Conservation (phyloP, 176 grass and related monocot genomes). For the Coix lacrymajobi region DNA sequence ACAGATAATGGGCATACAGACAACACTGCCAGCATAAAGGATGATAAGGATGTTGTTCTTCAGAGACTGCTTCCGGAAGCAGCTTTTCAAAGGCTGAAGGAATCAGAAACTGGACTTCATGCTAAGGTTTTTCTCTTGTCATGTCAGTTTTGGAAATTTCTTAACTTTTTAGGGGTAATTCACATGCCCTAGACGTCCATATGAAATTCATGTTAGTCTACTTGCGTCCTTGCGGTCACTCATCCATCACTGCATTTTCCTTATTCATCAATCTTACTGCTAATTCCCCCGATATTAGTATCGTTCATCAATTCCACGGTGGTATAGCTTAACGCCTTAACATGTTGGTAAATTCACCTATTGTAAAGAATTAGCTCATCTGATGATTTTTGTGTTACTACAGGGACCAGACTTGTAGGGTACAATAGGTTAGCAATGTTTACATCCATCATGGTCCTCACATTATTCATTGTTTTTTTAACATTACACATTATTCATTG, state of each 20-base stretch:
- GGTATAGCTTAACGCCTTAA: background rate
- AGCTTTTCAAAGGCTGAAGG: conserved; percentile 69
- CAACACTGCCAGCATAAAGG: conserved; percentile 35
- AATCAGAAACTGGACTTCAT: conserved; percentile 93
- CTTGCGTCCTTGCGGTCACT: background rate
- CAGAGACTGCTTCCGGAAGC: conserved; percentile 68
- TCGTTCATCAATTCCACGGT: background rate
- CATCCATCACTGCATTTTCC: background rate
- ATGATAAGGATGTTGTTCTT: conserved; percentile 57
- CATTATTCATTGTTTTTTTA: conserved; percentile 18
- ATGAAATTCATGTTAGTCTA: background rate
- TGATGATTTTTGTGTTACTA: conserved; percentile 10
- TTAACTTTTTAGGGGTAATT: background rate
- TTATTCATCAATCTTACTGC: conserved; percentile 9
- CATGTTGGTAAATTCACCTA: background rate
- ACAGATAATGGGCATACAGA: conserved; percentile 32
- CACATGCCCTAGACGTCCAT: background rate
- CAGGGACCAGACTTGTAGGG: background rate
- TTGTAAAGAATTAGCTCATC: background rate
- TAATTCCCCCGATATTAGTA: background rate
- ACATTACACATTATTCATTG: conserved; percentile 13
- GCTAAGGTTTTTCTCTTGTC: conserved; percentile 57
- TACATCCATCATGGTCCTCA: background rate
- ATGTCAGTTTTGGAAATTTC: conserved; percentile 15
- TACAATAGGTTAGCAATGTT: background rate